Conservation (phyloP, 2,329 filamentous ascomycete species). For the Aspergillus persii region DNA sequence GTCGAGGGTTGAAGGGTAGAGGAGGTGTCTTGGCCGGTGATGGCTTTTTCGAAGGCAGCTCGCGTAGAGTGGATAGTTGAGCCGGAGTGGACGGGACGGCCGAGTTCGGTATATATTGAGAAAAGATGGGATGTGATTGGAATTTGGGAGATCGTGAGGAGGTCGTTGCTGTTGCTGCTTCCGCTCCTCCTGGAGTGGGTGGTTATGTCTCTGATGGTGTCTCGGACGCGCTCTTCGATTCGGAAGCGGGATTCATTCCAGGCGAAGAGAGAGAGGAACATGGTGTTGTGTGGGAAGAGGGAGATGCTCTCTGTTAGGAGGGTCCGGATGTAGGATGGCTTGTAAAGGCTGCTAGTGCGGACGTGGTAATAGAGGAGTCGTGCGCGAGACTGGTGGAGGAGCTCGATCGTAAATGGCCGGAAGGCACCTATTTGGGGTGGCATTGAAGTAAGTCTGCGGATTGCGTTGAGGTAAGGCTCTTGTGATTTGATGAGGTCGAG, state of each 20-base stretch:
- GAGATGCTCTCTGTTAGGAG: conserved; percentile 60
- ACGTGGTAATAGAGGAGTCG: conserved; percentile 67
- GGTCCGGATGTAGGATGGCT: conserved; percentile 63
- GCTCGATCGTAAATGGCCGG: conserved; percentile 50
- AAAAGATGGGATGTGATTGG: conserved; percentile 54
- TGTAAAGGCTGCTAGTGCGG: conserved; percentile 61
- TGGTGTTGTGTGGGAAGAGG: conserved; percentile 71
- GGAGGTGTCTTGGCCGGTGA: conserved; percentile 29
- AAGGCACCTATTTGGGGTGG: conserved; percentile 35
- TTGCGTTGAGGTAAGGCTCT: conserved; percentile 43
- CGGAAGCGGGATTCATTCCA: conserved; percentile 71
- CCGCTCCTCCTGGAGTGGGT: conserved; percentile 22
- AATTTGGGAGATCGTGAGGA: conserved; percentile 14
- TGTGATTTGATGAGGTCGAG: conserved; percentile 38
- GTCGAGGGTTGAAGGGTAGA: conserved; percentile 7
- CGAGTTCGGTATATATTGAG: conserved; percentile 55
- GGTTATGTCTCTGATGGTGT: conserved; percentile 52
- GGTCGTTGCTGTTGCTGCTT: conserved; percentile 11
- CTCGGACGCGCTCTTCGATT: conserved; percentile 74
- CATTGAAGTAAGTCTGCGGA: conserved; percentile 42
- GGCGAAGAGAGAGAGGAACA: conserved; percentile 70
- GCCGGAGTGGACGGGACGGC: conserved; percentile 42
- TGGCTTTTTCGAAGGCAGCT: conserved; percentile 55
- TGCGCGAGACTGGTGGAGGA: conserved; percentile 66
- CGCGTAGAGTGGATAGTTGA: conserved; percentile 54